Evolutionary conservation across 1,284 basidiomycete genomes (phyloP).

Genomic region (Ustilago curta): DNA sequence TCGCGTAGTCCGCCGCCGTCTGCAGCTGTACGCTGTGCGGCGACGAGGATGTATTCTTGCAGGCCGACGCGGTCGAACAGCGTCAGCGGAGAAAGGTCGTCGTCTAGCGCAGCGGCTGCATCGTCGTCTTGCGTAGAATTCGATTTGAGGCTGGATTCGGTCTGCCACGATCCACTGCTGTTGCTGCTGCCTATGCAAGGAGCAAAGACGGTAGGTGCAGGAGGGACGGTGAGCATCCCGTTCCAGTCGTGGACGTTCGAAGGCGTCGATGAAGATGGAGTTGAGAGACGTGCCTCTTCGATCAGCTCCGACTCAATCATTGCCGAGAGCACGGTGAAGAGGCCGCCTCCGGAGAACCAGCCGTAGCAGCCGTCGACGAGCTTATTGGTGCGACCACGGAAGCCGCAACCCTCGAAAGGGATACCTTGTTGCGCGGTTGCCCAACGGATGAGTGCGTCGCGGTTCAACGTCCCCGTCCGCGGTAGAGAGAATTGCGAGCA

Average conservation of each 20-base stretch:
- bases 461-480: conserved; percentile 74
- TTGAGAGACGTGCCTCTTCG: conserved; percentile 23
- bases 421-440: conserved; percentile 86
- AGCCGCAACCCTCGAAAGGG: conserved; percentile 88
- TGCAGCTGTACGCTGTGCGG: conserved; percentile 78
- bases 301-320: conserved; percentile 72
- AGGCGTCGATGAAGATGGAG: conserved; percentile 35
- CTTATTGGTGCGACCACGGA: conserved; percentile 94
- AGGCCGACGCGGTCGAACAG: conserved; percentile 74
- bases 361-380: conserved; percentile 98
- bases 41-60: conserved; percentile 87
- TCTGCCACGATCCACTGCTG: conserved; percentile 36
- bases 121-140: conserved; percentile 8
- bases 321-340: conserved; percentile 82
- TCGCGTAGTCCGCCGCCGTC: conserved; percentile 83
- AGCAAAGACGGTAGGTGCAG: conserved; percentile 14
- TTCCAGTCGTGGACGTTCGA: conserved; percentile 35
- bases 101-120: conserved; percentile 15
- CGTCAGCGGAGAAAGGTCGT: conserved; percentile 38
- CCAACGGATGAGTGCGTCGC: conserved; percentile 81
- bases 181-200: conserved; percentile 8
- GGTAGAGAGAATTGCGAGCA: not conserved
- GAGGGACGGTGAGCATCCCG: conserved; percentile 37
- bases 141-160: conserved; percentile 28
- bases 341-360: conserved; percentile 93